phyloP scores from a whole-genome alignment of 1,139 yeast genomes.

The Suhomyces bribrorum region DNA sequence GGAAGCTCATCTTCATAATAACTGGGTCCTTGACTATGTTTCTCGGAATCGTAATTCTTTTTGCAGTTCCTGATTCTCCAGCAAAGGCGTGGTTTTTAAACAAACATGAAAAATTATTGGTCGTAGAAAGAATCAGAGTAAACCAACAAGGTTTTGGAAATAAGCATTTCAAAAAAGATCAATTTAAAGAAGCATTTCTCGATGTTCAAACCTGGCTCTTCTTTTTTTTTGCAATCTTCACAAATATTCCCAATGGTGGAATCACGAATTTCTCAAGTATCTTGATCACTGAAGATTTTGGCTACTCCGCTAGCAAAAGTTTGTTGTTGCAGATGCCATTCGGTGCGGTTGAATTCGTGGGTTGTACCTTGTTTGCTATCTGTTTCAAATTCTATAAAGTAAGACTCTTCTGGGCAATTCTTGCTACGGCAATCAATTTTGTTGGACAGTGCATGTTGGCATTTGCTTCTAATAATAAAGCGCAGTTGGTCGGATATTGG shows the following conservation, averaged over 20 bases:
- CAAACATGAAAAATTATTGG: conserved; percentile 44
- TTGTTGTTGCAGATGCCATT: conserved; percentile 36
- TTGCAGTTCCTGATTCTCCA: conserved; percentile 56
- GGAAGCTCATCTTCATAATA: conserved; percentile 51
- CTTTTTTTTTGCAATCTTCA: conserved; percentile 36
- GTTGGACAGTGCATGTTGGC: conserved; percentile 50
- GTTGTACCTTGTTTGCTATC: conserved; percentile 35
- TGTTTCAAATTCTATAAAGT: conserved; percentile 12
- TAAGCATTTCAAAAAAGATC: conserved; percentile 52
- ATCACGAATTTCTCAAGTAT: conserved; percentile 51
- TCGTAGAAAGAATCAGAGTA: conserved; percentile 35
- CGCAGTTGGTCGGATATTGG: conserved; percentile 15
- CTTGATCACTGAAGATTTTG: conserved; percentile 45
- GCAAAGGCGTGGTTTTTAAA: conserved; percentile 48
- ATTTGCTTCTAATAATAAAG: conserved; percentile 30
- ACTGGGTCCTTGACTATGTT: conserved; percentile 50
- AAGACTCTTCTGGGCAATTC: conserved; percentile 45
- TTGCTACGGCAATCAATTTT: conserved; percentile 38
- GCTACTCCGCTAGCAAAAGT: conserved; percentile 40
- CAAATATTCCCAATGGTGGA: conserved; percentile 56
- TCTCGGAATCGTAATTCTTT: conserved; percentile 41
- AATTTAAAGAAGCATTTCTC: conserved; percentile 53
- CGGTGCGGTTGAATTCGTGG: conserved; percentile 43
- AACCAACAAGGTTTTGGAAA: conserved; percentile 60
- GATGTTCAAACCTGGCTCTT: conserved; percentile 50